Conservation (phyloP, 192 early-diverging fungal species). For the Dissophora globulifera region DNA sequence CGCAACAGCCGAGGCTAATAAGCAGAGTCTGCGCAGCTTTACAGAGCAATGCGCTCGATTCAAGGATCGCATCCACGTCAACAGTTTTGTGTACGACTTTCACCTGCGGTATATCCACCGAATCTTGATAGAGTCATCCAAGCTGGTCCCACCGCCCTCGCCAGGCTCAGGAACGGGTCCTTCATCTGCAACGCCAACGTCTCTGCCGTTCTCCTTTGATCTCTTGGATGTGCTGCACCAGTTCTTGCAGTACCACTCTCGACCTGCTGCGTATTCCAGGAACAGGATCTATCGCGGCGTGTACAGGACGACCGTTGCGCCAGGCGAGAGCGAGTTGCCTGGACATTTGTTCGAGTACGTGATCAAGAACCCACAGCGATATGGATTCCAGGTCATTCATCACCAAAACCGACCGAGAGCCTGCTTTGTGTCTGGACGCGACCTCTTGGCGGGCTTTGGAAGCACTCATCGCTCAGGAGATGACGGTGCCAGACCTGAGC, state of each 20-base stretch:
- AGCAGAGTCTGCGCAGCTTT: conserved; percentile 60
- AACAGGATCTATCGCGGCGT: conserved; percentile 64
- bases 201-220: conserved; percentile 54
- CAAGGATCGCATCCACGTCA: conserved; percentile 68
- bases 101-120: conserved; percentile 62
- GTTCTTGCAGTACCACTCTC: conserved; percentile 56
- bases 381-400: conserved; percentile 53
- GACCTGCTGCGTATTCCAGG: conserved; percentile 60
- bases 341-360: conserved; percentile 56
- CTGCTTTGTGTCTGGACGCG: conserved; percentile 55
- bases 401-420: conserved; percentile 54
- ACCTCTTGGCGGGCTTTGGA: conserved; percentile 27
- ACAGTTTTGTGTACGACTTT: conserved; percentile 73
- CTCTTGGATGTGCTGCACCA: conserved; percentile 60
- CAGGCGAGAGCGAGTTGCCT: conserved; percentile 31
- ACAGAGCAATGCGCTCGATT: conserved; percentile 68
- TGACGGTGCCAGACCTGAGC: not conserved
- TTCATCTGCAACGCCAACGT: not conserved
- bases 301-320: conserved; percentile 44
- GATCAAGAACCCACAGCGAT: conserved; percentile 54
- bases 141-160: not conserved
- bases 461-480: not conserved
- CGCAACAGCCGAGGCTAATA: conserved; percentile 48
- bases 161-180: not conserved
- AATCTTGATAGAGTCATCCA: conserved; percentile 55